Evolutionary conservation across 1,284 basidiomycete genomes (phyloP).

Genomic region (Marasmius fiardii): DNA sequence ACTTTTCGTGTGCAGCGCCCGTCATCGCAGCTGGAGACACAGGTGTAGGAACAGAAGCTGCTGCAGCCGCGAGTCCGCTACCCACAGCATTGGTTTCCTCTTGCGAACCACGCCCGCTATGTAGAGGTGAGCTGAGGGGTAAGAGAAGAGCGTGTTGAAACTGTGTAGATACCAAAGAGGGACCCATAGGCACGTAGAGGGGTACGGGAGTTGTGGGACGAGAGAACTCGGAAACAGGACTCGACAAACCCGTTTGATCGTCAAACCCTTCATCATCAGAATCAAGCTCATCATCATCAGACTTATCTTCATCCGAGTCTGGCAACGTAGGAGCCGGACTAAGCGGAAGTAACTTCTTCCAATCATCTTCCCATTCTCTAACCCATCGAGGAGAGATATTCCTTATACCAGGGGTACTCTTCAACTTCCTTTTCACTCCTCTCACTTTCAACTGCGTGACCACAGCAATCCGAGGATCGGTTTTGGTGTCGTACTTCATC

Average conservation of each 20-base stretch:
- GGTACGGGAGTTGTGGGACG: conserved; percentile 66
- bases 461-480: conserved; percentile 65
- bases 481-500: conserved; percentile 48
- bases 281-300: conserved; percentile 19
- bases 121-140: conserved; percentile 52
- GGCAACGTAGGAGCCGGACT: conserved; percentile 16
- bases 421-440: conserved; percentile 59
- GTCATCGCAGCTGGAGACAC: conserved; percentile 71
- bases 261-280: conserved; percentile 1
- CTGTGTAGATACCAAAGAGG: conserved; percentile 57
- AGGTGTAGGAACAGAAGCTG: conserved; percentile 66
- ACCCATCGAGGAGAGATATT: not conserved
- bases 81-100: not conserved
- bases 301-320: conserved; percentile 24
- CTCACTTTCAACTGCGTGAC: conserved; percentile 49
- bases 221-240: conserved; percentile 30
- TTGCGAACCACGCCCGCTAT: conserved; percentile 13
- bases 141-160: conserved; percentile 63
- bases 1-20: conserved; percentile 57
- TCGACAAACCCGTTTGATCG: not conserved
- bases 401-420: conserved; percentile 12
- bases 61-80: conserved; percentile 32
- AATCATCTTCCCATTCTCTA: conserved; percentile 8
- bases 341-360: not conserved
- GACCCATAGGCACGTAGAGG: conserved; percentile 63